A percentile compares a stretch with the other conserved stretches of the same genome.
Evolutionary conservation across 148 eudicot genomes (phyloP).

Genomic region (Polygonum aviculare): DNA sequence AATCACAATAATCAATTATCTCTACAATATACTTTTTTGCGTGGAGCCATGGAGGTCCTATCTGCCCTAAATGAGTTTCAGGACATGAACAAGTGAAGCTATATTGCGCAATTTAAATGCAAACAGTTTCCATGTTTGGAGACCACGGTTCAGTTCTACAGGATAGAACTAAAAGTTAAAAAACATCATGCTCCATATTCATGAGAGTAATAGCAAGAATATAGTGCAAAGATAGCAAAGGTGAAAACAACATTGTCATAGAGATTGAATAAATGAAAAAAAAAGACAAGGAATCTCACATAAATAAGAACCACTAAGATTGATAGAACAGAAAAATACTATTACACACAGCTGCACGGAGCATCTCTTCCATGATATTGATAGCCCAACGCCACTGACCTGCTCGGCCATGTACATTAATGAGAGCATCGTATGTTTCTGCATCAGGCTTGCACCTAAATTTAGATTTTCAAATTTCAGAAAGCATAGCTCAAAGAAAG

Average conservation of each 20-base stretch:
- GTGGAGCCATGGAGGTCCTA: not conserved
- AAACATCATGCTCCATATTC: not conserved
- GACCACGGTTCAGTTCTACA: not conserved
- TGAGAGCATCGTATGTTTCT: slow-evolving; percentile 87
- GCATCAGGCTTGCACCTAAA: slow-evolving; percentile 90
- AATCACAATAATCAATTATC: not conserved
- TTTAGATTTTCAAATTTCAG: slow-evolving; percentile 1
- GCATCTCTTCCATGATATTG: slow-evolving; percentile 98
- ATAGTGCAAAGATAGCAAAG: not conserved
- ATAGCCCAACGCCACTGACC: slow-evolving; percentile 98
- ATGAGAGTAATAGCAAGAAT: not conserved
- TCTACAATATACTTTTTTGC: not conserved
- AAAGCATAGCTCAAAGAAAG: not conserved
- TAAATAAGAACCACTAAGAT: slow-evolving; percentile 19
- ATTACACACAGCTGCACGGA: slow-evolving; percentile 89
- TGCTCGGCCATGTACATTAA: slow-evolving; percentile 84
- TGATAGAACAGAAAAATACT: slow-evolving; percentile 30
- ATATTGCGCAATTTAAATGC: not conserved
- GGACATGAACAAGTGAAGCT: not conserved
- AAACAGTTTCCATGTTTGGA: not conserved
- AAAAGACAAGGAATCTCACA: slow-evolving; percentile 33
- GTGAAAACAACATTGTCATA: not conserved
- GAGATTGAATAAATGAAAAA: not conserved
- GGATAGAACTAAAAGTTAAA: not conserved
- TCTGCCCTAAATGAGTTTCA: not conserved